A percentile compares a stretch with the other conserved stretches of the same genome.
These are phyloP conservation scores for Moesziomyces sp. DNA, from an alignment of 1,284 basidiomycete genomes.

Conservation along the genomic window DNA sequence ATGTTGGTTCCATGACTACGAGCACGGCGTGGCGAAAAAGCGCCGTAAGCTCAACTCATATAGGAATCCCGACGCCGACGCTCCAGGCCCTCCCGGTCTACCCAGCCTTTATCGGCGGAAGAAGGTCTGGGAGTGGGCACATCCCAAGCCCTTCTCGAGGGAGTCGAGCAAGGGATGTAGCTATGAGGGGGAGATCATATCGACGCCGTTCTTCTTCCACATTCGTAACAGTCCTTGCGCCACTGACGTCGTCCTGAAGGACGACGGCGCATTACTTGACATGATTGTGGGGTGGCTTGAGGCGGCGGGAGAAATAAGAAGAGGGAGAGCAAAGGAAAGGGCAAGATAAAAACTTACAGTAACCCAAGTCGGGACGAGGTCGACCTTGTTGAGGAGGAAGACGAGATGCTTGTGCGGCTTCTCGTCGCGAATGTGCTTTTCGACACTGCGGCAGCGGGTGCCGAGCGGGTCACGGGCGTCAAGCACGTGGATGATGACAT, in stretches of 20 bases:
- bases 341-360: conserved; percentile 76
- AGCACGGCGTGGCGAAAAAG: conserved; percentile 44
- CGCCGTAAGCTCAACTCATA: conserved; percentile 63
- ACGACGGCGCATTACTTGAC: conserved; percentile 65
- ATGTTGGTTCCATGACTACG: conserved; percentile 64
- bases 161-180: conserved; percentile 67
- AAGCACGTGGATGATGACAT: conserved; percentile 93
- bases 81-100: conserved; percentile 57
- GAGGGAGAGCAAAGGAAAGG: conserved; percentile 4
- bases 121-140: conserved; percentile 62
- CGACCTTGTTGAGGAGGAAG: conserved; percentile 97
- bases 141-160: conserved; percentile 60
- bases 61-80: conserved; percentile 55
- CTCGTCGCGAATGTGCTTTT: conserved; percentile 93
- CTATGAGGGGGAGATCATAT: conserved; percentile 69
- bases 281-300: conserved; percentile 61
- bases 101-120: conserved; percentile 67
- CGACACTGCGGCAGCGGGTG: conserved; percentile 94
- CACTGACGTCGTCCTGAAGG: conserved; percentile 41
- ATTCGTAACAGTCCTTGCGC: conserved; percentile 73
- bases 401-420: conserved; percentile 98
- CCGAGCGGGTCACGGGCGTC: conserved; percentile 96
- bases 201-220: conserved; percentile 73
- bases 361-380: conserved; percentile 98
- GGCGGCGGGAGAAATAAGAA: conserved; percentile 9